phyloP scores from a whole-genome alignment of 306 rosid species.

The Cotoneaster glaucophyllus region DNA sequence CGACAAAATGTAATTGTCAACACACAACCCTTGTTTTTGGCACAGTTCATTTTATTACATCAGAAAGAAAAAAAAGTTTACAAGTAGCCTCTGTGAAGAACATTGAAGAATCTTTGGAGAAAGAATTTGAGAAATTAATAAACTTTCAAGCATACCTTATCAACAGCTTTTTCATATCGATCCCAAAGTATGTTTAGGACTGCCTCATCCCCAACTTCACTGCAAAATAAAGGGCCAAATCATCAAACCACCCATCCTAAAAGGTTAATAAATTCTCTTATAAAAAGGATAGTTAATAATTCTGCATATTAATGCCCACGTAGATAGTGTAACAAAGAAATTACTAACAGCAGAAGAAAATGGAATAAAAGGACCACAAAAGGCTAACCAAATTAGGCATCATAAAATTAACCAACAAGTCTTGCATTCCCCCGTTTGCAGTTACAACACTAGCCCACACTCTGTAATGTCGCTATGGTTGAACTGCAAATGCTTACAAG shows the following conservation, averaged over 20 bases:
- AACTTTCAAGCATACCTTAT: constrained; percentile 60
- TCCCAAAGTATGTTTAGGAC: constrained; percentile 84
- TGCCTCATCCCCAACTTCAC: constrained; percentile 90
- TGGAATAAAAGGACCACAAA: background rate
- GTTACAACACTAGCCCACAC: background rate
- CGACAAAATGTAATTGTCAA: background rate
- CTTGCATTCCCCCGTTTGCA: background rate
- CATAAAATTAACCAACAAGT: background rate
- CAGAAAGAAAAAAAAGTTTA: background rate
- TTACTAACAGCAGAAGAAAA: background rate
- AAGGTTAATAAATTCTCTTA: background rate
- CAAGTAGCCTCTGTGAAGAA: constrained; percentile 14
- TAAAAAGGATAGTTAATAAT: background rate
- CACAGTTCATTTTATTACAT: background rate
- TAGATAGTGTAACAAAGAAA: background rate
- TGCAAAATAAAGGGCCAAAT: constrained; percentile 20
- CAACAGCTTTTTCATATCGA: constrained; percentile 60
- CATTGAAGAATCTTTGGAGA: constrained; percentile 13
- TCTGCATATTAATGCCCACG: background rate
- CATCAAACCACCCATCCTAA: background rate
- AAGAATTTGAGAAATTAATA: background rate
- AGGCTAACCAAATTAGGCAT: background rate
- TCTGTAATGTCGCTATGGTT: background rate
- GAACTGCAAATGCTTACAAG: background rate
- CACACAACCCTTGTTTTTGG: background rate